Conservation (phyloP, 768 basidiomycete genomes). For the Mrakia gelida region DNA sequence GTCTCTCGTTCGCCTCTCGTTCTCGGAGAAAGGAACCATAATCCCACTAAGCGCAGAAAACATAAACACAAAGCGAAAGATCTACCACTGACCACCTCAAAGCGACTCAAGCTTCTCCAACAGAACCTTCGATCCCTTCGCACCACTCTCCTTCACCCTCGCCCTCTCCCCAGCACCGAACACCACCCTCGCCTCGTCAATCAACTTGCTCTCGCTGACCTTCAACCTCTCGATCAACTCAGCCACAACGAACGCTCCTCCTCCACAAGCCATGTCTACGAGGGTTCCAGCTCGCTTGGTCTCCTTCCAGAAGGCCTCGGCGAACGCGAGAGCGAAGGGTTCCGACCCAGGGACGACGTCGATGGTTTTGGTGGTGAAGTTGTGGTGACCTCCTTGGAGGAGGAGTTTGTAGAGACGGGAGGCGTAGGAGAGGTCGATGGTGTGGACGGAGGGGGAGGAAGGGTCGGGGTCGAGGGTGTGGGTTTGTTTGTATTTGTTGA, state of each 20-base stretch:
- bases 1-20: neutral
- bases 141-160: conserved; percentile 54
- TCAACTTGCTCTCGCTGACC: conserved; percentile 32
- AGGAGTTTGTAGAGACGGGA: conserved; percentile 83
- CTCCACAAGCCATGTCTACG: conserved; percentile 56
- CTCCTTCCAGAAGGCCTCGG: conserved; percentile 38
- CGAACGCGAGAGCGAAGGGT: conserved; percentile 35
- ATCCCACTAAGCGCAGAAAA: too few relatives aligned
- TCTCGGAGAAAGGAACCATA: neutral
- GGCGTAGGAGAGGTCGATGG: conserved; percentile 74
- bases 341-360: conserved; percentile 41
- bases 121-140: conserved; percentile 69
- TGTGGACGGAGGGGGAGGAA: conserved; percentile 51
- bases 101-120: conserved; percentile 52
- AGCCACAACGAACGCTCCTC: conserved; percentile 70
- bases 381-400: conserved; percentile 85
- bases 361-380: conserved; percentile 57
- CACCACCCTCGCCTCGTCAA: conserved; percentile 54
- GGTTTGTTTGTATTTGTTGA: conserved; percentile 52
- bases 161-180: conserved; percentile 54
- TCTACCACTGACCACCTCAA: neutral
- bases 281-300: conserved; percentile 43
- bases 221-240: conserved; percentile 63
- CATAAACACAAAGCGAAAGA: too few relatives aligned
- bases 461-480: conserved; percentile 48